These are phyloP conservation scores for Globisporangium radiosum DNA, from an alignment of 352 stramenopile genomes.

Conservation along the genomic window DNA sequence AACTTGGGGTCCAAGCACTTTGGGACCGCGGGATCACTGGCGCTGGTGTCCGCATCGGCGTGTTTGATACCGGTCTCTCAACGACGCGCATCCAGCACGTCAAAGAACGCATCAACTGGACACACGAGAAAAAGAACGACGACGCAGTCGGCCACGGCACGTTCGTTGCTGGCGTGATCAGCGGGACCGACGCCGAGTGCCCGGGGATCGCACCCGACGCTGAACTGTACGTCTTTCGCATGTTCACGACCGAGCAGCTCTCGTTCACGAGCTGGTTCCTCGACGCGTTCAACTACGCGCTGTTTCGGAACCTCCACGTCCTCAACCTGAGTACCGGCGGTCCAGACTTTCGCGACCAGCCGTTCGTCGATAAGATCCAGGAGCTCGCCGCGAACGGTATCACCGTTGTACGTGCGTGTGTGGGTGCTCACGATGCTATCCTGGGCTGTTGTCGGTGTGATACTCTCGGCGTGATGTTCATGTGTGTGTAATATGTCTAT, in stretches of 20 bases:
- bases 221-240: conserved; percentile 74
- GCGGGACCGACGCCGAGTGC: conserved; percentile 46
- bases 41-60: conserved; percentile 68
- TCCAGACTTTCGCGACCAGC: conserved; percentile 77
- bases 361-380: conserved; percentile 87
- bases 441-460: too few species aligned
- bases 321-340: conserved; percentile 86
- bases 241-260: conserved; percentile 82
- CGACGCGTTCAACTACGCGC: conserved; percentile 86
- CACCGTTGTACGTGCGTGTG: conserved; percentile 42
- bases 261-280: conserved; percentile 90
- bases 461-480: background rate
- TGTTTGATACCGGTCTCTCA: conserved; percentile 84
- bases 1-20: conserved; percentile 42
- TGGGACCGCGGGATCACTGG: conserved; percentile 63
- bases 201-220: conserved; percentile 73
- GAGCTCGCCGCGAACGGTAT: conserved; percentile 74
- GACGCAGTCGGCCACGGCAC: conserved; percentile 80
- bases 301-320: conserved; percentile 68
- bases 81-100: conserved; percentile 47
- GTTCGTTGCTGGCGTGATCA: conserved; percentile 77
- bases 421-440: background rate
- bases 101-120: conserved; percentile 84
- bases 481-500: too few species aligned
- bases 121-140: conserved; percentile 66